Base-by-base conservation (phyloP, 805 yeast genomes). In the Candida anglica region DNA sequence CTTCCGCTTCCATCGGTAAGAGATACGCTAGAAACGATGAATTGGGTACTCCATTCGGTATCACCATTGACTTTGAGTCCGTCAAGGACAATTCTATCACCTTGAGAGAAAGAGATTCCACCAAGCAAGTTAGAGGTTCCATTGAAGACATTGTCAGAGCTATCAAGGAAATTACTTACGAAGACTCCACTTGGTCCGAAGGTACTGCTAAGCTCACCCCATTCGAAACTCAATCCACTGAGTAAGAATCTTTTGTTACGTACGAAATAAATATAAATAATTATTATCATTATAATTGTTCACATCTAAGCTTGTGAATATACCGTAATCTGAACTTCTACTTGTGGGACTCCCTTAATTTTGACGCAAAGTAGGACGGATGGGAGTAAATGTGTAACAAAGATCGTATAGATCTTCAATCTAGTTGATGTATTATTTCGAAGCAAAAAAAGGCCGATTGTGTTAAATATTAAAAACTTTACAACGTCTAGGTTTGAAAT, bases 21-120 rank as follows among this genome's bases (percentile, higher is more conserved):
- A 83, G 98, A 69, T 91, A 91, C 55, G 88, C 98, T 44, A 86
- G 98, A 71, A 91, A 91, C 63, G 98, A 91, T 65, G 98, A 91
- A 71, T 75, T 91, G 56, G 98, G 98, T 64, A 93, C 98, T 35
- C 98, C 98, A 50, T 93, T 93, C 59, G 98, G 98, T 61, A 79
- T 91, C 64, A 91, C 98, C 44, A 84, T 91, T 50, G 98, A 91
- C 64, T 91, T 93, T 62, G 97, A 91, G 45, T 81, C 95, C 35
- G 76, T 85, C 42, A 77, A 82, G 57, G 97, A 91, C 57, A 77
- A 77, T 32, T 81, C 96, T 10, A 85, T 91, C 46, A 91, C 98
- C 22, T 73, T 91, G 56, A 86, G 98, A 75, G 98, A 91, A 66
- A 86, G 98, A 73, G 98, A 91, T 63, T 75, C 95, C 37, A 93